Evolutionary conservation across 2,329 filamentous ascomycete species (phyloP), one percentile per base, ranked within the genome.

Genomic region (Phaeosphaeria sp.): DNA sequence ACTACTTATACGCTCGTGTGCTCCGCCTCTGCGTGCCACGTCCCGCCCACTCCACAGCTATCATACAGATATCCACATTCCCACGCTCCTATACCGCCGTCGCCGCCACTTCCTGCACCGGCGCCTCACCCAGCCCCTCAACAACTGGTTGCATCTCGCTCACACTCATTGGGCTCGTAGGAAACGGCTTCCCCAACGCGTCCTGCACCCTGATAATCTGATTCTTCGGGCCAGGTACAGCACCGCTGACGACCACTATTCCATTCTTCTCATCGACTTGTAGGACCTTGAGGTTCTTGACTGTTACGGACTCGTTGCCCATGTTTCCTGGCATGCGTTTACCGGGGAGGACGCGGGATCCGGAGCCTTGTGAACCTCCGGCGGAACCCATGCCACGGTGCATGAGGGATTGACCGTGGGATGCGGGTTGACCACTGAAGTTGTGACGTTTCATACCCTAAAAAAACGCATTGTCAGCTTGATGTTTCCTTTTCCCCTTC

Each of bases 261-360:
- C 95, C 95, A 72, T 93, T 89, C 77, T 91, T 89, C 68, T 89
- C 85, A 79, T 98, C 93, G 33, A 97, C 89, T 82, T 92, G 89
- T 76, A 99, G 81, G 52, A 99, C 88, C 79, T 90, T 91, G 68
- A 98, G 81, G 79, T 96, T 97, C 84, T 97, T 93, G 56, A 95
- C 85, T 48, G 95, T 99, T 55, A 93, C 90, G 66, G 87, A 88
- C 78, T 96, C 86, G 65, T 90, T 91, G 63, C 95, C 95, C 95
- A 99, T 98, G 58, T 92, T 88, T 54, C 95, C 95, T 3, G 95
- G 88, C 95, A 99, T 99, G 81, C 93, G 95, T 87, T 99, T 99
- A 59, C 95, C 95, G 0, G 95, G 95, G 74, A 93, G 82, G 22
- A 99, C 94, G 79, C 95, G 88, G 62, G 92, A 96, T 80, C 95